phyloP scores from a whole-genome alignment of 2,329 filamentous ascomycete species.

The Epicoccum sorghinum region DNA sequence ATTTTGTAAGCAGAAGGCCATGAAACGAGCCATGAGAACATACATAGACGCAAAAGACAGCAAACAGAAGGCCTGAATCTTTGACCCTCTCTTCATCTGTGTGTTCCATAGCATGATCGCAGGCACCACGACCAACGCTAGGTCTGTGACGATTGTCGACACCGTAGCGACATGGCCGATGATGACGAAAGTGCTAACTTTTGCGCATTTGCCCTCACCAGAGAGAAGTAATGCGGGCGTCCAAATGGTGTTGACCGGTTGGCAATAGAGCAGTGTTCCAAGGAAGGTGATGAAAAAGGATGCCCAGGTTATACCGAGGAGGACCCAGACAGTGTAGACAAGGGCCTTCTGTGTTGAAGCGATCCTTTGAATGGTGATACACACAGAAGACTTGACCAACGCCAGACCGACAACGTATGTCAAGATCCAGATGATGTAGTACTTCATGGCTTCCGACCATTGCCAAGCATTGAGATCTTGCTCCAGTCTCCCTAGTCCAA shows the following conservation, averaged over 20 bases:
- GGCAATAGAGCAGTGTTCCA: conserved; percentile 27
- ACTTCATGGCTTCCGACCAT: conserved; percentile 25
- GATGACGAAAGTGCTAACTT: conserved; percentile 27
- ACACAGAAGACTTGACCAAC: conserved; percentile 31
- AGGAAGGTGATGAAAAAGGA: conserved; percentile 32
- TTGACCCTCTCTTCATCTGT: conserved; percentile 29
- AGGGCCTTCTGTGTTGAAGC: conserved; percentile 26
- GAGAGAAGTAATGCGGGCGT: conserved; percentile 18
- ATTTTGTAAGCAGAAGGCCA: background rate
- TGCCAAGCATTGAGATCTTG: conserved; percentile 30
- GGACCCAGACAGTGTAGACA: conserved; percentile 21
- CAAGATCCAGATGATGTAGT: conserved; percentile 36
- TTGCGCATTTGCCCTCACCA: conserved; percentile 22
- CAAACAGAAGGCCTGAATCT: conserved; percentile 29
- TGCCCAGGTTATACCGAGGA: conserved; percentile 26
- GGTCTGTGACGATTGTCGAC: conserved; percentile 28
- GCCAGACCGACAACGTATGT: conserved; percentile 31
- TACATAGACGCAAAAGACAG: conserved; percentile 30
- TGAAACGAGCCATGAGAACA: background rate
- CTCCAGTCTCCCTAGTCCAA: conserved; percentile 27
- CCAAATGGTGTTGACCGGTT: conserved; percentile 23
- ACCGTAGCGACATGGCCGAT: conserved; percentile 29
- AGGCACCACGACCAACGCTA: conserved; percentile 28
- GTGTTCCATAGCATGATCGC: conserved; percentile 32
- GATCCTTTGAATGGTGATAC: conserved; percentile 33